These are phyloP conservation scores for Phytopythium chamaehyphon DNA, from an alignment of 352 stramenopile species.

Conservation along the genomic window DNA sequence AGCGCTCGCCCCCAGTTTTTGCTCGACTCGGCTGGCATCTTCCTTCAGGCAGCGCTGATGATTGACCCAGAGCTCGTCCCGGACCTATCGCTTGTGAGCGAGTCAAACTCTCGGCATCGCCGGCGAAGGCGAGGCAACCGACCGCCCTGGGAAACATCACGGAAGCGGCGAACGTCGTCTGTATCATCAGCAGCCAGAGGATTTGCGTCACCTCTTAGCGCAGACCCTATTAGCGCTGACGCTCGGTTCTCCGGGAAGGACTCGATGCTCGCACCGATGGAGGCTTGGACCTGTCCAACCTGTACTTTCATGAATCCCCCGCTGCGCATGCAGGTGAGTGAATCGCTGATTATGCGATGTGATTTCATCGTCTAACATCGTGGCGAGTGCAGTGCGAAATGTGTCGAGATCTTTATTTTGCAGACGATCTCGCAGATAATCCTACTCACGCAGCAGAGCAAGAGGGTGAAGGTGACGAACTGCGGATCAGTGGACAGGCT, in stretches of 20 bases:
- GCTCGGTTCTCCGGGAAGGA: conserved; percentile 39
- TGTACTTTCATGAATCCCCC: conserved; percentile 70
- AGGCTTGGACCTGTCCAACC: conserved; percentile 49
- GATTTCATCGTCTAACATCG: background rate
- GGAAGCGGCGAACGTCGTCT: conserved; percentile 24
- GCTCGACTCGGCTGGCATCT: conserved; percentile 95
- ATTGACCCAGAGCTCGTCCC: conserved; percentile 45
- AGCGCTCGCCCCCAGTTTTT: conserved; percentile 93
- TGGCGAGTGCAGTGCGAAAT: conserved; percentile 35
- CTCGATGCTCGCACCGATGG: conserved; percentile 31
- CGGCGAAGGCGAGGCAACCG: background rate
- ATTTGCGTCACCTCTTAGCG: conserved; percentile 12
- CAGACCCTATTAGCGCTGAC: conserved; percentile 11
- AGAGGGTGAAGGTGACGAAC: conserved; percentile 9
- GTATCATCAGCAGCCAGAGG: conserved; percentile 48
- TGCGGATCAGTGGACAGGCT: conserved; percentile 12
- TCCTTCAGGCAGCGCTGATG: conserved; percentile 92
- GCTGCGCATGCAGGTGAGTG: conserved; percentile 51
- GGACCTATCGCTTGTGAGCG: conserved; percentile 20
- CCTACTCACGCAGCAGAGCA: conserved; percentile 4
- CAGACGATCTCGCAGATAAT: conserved; percentile 12
- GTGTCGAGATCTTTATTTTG: conserved; percentile 40
- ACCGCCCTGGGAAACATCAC: conserved; percentile 17
- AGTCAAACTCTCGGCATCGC: background rate
- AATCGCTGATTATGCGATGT: background rate